Evolutionary conservation across 495 filamentous ascomycete species (phyloP).

Genomic region (Tetracladium setigerum): DNA sequence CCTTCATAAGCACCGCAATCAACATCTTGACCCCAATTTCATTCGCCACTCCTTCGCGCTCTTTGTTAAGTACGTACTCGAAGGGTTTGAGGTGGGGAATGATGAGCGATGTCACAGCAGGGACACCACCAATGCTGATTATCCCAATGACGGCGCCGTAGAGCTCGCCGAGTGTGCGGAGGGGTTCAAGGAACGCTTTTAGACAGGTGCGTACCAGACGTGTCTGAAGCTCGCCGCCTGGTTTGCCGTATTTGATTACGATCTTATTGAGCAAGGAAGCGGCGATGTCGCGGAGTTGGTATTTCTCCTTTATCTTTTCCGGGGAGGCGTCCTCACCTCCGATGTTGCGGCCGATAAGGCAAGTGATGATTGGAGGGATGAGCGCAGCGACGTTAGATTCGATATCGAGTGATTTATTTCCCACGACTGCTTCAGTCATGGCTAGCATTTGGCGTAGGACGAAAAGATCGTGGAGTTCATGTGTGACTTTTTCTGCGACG

Average conservation of each 20-base stretch:
- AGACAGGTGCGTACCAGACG: constrained; percentile 86
- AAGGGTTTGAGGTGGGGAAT: constrained; percentile 75
- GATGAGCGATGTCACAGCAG: constrained; percentile 72
- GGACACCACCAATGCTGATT: constrained; percentile 62
- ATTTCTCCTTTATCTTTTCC: constrained; percentile 49
- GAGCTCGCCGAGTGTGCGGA: constrained; percentile 68
- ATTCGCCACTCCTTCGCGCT: constrained; percentile 52
- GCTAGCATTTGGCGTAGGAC: constrained; percentile 85
- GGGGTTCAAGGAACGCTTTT: constrained; percentile 80
- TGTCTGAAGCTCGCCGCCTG: constrained; percentile 70
- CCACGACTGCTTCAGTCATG: constrained; percentile 71
- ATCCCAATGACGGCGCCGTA: constrained; percentile 83
- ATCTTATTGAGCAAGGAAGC: constrained; percentile 70
- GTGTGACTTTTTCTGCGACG: constrained; percentile 88
- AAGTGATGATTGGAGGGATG: constrained; percentile 84
- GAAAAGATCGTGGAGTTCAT: constrained; percentile 79
- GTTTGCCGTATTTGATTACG: constrained; percentile 62
- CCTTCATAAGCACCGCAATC: constrained; percentile 51
- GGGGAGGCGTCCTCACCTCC: constrained; percentile 38
- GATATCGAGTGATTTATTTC: constrained; percentile 74
- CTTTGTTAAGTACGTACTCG: constrained; percentile 56
- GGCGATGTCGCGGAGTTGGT: constrained; percentile 74
- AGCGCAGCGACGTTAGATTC: constrained; percentile 87
- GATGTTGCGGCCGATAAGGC: constrained; percentile 78
- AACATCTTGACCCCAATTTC: constrained; percentile 40